Base-by-base conservation (phyloP, 495 filamentous ascomycete species). In the Baudoinia panamericana region DNA sequence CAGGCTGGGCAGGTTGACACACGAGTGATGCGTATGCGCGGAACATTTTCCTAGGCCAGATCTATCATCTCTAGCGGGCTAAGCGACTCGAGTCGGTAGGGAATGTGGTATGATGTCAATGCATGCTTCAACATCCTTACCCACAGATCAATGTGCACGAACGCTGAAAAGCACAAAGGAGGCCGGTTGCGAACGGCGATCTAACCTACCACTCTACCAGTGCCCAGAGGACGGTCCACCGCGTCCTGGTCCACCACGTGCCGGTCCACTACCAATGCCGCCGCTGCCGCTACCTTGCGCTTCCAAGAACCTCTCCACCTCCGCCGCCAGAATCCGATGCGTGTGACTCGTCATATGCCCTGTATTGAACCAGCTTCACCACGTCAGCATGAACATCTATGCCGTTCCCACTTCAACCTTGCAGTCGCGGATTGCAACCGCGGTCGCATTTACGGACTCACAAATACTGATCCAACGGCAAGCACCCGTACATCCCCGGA, bases 281-380 rank as follows among this genome's bases (percentile, higher is more conserved):
- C 19, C 26, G 23, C 20, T 37, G 20, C 16, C 22, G 34, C 3
- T 37, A 24, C 30, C 31, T 12, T 48, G 26, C 41, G 42, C 29
- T 42, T 36, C 45, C 54, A 66, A 50, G 48, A 50, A 55, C 22
- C 24, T 36, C 43, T 59, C 52, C 39, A 61, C 22, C 52, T 30
- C 44, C 20, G 25, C 43, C 3, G 64, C 60, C 36, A 69, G 32
- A 13, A 63, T 55, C 37, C 56, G 32, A 58, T 70, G 66, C 6
- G 59, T 51, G 47, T 63, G 58, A 20, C 56, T 63, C 4, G 66
- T 70, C 50, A 71, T 56, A 60, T 72, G 68, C 6, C 66, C 66
- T 7, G 57, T 60, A 50, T 70, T 64, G 41, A 58, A 69, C 66
- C 68, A 70, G 42, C 26, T 32, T 6, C 23, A 11, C 34, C 12